Evolutionary conservation across 116 monocot species (phyloP), one percentile per base, ranked within the genome.

Genomic region (Trichopus zeylanicus): DNA sequence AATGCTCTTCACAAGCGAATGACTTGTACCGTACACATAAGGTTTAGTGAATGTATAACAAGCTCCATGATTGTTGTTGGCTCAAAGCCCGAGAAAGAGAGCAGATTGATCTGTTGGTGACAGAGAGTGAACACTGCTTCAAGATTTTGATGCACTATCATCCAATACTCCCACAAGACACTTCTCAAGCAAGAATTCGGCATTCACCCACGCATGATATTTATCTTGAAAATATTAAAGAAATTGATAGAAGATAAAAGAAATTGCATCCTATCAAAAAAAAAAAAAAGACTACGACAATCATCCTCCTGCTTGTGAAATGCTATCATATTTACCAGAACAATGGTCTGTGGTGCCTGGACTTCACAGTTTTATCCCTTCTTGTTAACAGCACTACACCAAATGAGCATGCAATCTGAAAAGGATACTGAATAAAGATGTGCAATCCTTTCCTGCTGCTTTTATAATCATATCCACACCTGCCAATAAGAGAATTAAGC

Each of bases 121-220:
- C n/a, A n/a, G n/a, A n/a, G n/a, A n/a, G n/a, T n/a, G n/a, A n/a
- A n/a, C n/a, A n/a, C n/a, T n/a, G n/a, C 16, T 42, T 39, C 2
- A 42, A 26, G 24, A 2, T 7, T 29, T 68, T 71, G 49, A 73
- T 48, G 53, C 53, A 57, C 61, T 84, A 10, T 62, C 75, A 59
- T 92, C 98, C 10, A 99, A 56, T 30, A 78, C 51, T 64, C 99
- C 99, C 15, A 99, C 92, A 15, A 92, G 75, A 70, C 99, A 99
- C 61, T 88, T 91, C 78, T 88, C 99, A 56, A 99, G 58, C 29
- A 99, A 56, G 67, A 92, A 88, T 54, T 99, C 99, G 0, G 80
- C 82, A 64, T 92, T 99, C 35, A 99, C 99, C 99, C 99, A 99
- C 22, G 99, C 85, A 71, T 99, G 99, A 67, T 99, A 88, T 70